Conservation (phyloP, 768 basidiomycete genomes). For the Tulasnella sp. region DNA sequence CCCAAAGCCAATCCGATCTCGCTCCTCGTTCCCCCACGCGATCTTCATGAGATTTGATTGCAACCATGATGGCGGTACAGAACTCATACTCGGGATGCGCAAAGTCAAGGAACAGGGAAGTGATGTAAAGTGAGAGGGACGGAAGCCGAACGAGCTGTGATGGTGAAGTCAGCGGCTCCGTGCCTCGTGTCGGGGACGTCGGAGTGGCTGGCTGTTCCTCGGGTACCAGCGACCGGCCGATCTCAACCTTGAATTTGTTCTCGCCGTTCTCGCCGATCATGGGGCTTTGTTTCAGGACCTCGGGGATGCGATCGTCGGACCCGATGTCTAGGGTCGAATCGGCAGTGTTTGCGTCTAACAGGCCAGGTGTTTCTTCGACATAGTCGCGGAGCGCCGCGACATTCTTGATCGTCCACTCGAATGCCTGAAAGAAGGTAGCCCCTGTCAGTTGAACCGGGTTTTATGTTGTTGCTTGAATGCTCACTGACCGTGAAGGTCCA, state of each 20-base stretch:
- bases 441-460: background rate
- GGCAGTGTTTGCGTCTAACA: constrained; percentile 11
- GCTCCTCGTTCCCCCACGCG: constrained; percentile 49
- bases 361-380: constrained; percentile 36
- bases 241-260: constrained; percentile 52
- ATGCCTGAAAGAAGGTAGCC: constrained; percentile 36
- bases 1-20: constrained; percentile 64
- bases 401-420: constrained; percentile 59
- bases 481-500: constrained; percentile 48
- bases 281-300: constrained; percentile 52
- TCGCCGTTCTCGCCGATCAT: constrained; percentile 41
- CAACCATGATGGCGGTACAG: constrained; percentile 56
- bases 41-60: constrained; percentile 55
- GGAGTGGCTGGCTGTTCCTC: constrained; percentile 11
- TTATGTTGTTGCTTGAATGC: no score
- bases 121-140: constrained; percentile 55
- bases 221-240: constrained; percentile 8
- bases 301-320: constrained; percentile 35
- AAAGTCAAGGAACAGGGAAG: constrained; percentile 51
- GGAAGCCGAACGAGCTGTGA: constrained; percentile 2
- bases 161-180: background rate
- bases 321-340: constrained; percentile 21
- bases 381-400: constrained; percentile 45
- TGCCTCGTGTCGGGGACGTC: constrained; percentile 6
- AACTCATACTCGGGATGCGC: constrained; percentile 43